These are phyloP conservation scores for Laburnicola sp. DNA, from an alignment of 2,329 filamentous ascomycete genomes.

Conservation along the genomic window DNA sequence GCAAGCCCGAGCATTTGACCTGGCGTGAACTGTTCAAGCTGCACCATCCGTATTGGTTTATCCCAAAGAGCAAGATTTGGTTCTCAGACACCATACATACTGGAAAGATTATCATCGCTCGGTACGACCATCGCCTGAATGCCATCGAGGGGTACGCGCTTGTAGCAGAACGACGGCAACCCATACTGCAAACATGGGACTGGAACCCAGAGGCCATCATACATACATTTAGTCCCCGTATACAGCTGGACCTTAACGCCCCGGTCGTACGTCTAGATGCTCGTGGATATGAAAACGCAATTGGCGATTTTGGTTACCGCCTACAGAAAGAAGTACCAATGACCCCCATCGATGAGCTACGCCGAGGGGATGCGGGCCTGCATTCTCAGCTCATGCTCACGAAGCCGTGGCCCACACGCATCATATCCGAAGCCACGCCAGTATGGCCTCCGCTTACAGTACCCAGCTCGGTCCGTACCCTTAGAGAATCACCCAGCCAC, in stretches of 20 bases:
- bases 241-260: slow-evolving; percentile 73
- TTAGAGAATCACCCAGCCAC: slow-evolving; percentile 52
- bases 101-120: slow-evolving; percentile 74
- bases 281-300: slow-evolving; percentile 28
- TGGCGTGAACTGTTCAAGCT: slow-evolving; percentile 73
- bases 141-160: slow-evolving; percentile 82
- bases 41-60: slow-evolving; percentile 83
- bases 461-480: slow-evolving; percentile 63
- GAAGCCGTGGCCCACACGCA: slow-evolving; percentile 52
- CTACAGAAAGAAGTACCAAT: slow-evolving; percentile 54
- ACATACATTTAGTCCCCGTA: slow-evolving; percentile 69
- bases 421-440: slow-evolving; percentile 40
- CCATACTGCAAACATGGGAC: slow-evolving; percentile 65
- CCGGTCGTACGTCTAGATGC: slow-evolving; percentile 59
- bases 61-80: slow-evolving; percentile 80
- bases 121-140: slow-evolving; percentile 72
- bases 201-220: slow-evolving; percentile 68
- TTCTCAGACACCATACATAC: slow-evolving; percentile 74
- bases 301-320: slow-evolving; percentile 35
- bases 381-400: slow-evolving; percentile 71
- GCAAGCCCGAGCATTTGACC: slow-evolving; percentile 59
- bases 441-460: slow-evolving; percentile 78
- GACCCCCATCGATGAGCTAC: slow-evolving; percentile 37
- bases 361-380: slow-evolving; percentile 45
- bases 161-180: slow-evolving; percentile 63